Evolutionary conservation across 257 asterid species (phyloP).

Genomic region (Salvia splendens): DNA sequence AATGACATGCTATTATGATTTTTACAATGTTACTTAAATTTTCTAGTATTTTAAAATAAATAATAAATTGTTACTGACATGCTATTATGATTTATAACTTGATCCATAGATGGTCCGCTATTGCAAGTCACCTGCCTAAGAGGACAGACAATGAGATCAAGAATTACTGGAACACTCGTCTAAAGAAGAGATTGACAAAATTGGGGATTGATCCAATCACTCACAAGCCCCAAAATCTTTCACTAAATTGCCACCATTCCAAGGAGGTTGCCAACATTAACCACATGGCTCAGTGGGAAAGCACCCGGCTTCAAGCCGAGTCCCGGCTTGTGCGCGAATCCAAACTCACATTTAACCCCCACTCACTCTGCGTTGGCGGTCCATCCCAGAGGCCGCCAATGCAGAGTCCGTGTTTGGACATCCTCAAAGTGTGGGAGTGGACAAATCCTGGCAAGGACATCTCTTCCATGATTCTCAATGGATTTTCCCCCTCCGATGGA

Average conservation of each 20-base stretch:
- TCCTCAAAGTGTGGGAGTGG: constrained; percentile 47
- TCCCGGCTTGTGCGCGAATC: constrained; percentile 21
- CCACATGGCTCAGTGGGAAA: constrained; percentile 36
- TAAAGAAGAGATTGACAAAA: constrained; percentile 16
- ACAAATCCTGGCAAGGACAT: constrained; percentile 30
- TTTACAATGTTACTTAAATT: no score
- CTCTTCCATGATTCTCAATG: constrained; percentile 20
- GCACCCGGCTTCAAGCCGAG: constrained; percentile 31
- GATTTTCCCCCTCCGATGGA: background rate
- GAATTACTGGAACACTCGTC: constrained; percentile 32
- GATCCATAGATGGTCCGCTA: constrained; percentile 22
- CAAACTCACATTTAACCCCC: background rate
- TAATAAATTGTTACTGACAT: no score
- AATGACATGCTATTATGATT: no score
- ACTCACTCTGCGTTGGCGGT: background rate
- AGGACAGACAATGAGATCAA: constrained; percentile 31
- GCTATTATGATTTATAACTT: background rate
- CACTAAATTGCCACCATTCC: constrained; percentile 12
- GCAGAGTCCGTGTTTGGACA: constrained; percentile 40
- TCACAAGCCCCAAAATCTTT: constrained; percentile 19
- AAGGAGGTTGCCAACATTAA: constrained; percentile 24
- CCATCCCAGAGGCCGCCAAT: background rate
- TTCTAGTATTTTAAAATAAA: no score
- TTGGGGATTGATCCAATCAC: constrained; percentile 32
- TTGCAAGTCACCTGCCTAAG: constrained; percentile 22